These are phyloP conservation scores for Solanum raphanifolium DNA, from an alignment of 257 asterid genomes.

Conservation along the genomic window DNA sequence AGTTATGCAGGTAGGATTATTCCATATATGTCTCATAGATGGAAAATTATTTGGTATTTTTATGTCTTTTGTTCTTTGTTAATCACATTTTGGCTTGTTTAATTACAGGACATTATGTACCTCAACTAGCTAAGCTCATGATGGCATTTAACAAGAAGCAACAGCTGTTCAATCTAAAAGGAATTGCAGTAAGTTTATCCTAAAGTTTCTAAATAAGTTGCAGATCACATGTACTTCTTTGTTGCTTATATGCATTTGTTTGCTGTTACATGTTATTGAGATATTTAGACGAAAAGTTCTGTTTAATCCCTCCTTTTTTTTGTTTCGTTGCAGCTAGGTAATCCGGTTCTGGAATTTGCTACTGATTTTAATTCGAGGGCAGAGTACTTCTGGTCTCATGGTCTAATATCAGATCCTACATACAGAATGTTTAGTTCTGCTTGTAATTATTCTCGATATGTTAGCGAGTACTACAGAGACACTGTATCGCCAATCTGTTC, in stretches of 20 bases:
- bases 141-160: conserved; percentile 40
- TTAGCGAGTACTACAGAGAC: conserved; percentile 47
- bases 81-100: not conserved
- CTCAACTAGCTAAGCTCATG: conserved; percentile 64
- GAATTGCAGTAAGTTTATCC: conserved; percentile 49
- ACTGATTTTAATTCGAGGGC: conserved; percentile 61
- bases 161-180: conserved; percentile 42
- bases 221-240: not conserved
- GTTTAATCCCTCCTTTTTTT: not conserved
- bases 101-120: conserved; percentile 51
- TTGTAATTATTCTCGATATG: conserved; percentile 61
- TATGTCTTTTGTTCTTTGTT: not conserved
- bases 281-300: not conserved
- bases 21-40: not conserved
- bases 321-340: conserved; percentile 43
- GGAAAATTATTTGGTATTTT: not conserved
- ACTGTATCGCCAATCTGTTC: conserved; percentile 39
- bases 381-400: conserved; percentile 74
- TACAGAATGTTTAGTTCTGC: conserved; percentile 39
- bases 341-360: conserved; percentile 60
- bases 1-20: conserved; percentile 52
- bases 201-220: not conserved
- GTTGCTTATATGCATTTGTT: not conserved
- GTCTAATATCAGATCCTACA: conserved; percentile 58
- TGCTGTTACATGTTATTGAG: not conserved